phyloP scores from a whole-genome alignment of 1,139 yeast species.

The Taphrina betulina region DNA sequence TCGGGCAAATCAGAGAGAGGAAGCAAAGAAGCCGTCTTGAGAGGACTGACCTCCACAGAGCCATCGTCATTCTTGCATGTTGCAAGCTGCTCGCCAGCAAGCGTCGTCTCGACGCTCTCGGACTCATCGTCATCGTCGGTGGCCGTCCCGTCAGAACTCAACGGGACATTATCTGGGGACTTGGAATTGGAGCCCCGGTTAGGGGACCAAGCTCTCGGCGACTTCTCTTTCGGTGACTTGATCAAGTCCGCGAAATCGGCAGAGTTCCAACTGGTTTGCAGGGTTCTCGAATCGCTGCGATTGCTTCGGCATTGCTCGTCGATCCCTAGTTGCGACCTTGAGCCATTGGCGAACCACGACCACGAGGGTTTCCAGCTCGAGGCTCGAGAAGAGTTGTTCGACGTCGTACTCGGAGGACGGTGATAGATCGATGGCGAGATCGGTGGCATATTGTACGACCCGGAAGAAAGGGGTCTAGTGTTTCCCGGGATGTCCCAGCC shows the following conservation, averaged over 20 bases:
- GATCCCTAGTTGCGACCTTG: constrained; percentile 2
- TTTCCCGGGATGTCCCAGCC: constrained; percentile 30
- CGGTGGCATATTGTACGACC: constrained; percentile 8
- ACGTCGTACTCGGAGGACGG: constrained; percentile 21
- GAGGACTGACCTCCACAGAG: constrained; percentile 15
- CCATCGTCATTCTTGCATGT: constrained; percentile 4
- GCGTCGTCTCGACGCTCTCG: constrained; percentile 5
- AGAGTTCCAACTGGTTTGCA: constrained; percentile 28
- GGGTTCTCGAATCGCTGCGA: constrained; percentile 17
- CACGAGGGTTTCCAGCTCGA: constrained; percentile 33
- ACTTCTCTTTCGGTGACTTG: constrained; percentile 3
- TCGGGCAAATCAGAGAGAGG: constrained; percentile 1
- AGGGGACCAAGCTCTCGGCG: constrained; percentile 15
- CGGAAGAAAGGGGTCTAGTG: constrained; percentile 6
- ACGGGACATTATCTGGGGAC: background rate
- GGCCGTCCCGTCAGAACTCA: background rate
- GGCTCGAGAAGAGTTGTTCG: constrained; percentile 16
- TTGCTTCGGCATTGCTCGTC: constrained; percentile 11
- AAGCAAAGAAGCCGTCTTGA: constrained; percentile 10
- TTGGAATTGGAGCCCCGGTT: background rate
- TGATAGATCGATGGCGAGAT: constrained; percentile 25
- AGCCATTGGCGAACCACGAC: constrained; percentile 30
- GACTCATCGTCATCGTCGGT: constrained; percentile 14
- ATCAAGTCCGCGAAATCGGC: constrained; percentile 16
- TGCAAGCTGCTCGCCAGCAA: background rate